phyloP scores from a whole-genome alignment of 73 alveolate genomes.

The Paramecium tetraurelia region DNA sequence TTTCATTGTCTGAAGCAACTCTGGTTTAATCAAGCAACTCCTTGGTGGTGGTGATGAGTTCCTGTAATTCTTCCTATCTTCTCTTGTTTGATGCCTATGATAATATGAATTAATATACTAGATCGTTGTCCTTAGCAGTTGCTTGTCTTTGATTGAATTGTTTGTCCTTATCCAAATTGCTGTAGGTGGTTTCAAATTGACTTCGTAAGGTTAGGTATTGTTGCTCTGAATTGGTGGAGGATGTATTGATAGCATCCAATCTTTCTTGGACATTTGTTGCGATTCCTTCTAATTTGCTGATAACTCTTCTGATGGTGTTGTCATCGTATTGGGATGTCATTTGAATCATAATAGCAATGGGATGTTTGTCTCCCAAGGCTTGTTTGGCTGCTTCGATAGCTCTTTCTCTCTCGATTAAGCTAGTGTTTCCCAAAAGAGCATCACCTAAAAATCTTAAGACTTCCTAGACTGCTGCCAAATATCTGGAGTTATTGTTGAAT shows the following conservation, averaged over 20 bases:
- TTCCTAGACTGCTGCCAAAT: not conserved
- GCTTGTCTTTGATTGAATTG: not conserved
- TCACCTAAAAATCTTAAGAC: not conserved
- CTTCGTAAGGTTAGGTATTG: not conserved
- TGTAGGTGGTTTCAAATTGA: not conserved
- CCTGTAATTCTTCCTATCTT: not conserved
- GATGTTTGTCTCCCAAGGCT: constrained; percentile 19
- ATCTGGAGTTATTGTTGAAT: not conserved
- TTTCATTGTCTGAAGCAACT: not conserved
- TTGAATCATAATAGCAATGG: not conserved
- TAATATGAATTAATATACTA: not conserved
- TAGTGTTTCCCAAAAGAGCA: not conserved
- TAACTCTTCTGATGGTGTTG: constrained; percentile 18
- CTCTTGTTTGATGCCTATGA: not conserved
- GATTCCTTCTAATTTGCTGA: constrained; percentile 7
- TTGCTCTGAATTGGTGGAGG: not conserved
- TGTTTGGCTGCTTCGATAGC: not conserved
- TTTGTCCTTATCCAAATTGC: not conserved
- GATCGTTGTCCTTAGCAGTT: not conserved
- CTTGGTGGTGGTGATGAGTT: not conserved
- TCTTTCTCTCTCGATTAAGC: not conserved
- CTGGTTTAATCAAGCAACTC: not conserved
- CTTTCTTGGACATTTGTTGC: not conserved
- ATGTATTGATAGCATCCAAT: not conserved
- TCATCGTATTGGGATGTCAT: not conserved